Base-by-base conservation (phyloP, 139 green algal genomes). In the Tetradesmus lagerheimii region DNA sequence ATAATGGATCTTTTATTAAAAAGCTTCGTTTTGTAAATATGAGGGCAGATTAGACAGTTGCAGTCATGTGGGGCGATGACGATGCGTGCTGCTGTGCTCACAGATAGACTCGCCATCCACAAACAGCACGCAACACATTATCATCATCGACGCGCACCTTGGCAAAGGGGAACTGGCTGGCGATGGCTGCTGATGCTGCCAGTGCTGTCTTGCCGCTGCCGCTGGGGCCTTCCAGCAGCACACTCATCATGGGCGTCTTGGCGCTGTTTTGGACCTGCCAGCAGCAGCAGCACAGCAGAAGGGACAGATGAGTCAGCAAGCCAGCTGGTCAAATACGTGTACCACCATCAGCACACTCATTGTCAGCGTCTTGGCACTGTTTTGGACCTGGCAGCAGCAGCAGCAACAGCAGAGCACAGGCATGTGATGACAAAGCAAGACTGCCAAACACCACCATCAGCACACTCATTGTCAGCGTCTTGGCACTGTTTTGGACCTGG, bases 201-300 rank as follows among this genome's bases (percentile, higher is more conserved):
- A 99, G 94, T 4, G 98, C 98, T 11, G 97, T 99, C 92, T 99
- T 99, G 85, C 98, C 98, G 31, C 92, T 95, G 53, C 98, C 98
- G 0, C 87, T 31, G 0, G 94, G 92, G 0, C 98, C 98, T 87
- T 99, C 97, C 37, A 99, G 93, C 45, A 99, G 87, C 53, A 94
- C 96, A 6, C 95, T 97, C 23, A 99, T 77, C 89, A 99, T 88
- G 14, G 97, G 97, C 20, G 97, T 99, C 88, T 97, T 96, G 6
- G 96, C 96, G 90, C 95, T 97, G 57, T 89, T 91, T 31, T 92
- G 50, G 4, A 98, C 96, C 94, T 98, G 91, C 20, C 57, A 71
- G 57, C 23, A 71, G 57, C 57, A 71, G 16, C 57, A 71, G 45
- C 45, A 71, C 57, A 71, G 1, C 57, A 29, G 20, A 18, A 71